Conservation (phyloP, 2,329 filamentous ascomycete species). For the Trichoderma sp. region DNA sequence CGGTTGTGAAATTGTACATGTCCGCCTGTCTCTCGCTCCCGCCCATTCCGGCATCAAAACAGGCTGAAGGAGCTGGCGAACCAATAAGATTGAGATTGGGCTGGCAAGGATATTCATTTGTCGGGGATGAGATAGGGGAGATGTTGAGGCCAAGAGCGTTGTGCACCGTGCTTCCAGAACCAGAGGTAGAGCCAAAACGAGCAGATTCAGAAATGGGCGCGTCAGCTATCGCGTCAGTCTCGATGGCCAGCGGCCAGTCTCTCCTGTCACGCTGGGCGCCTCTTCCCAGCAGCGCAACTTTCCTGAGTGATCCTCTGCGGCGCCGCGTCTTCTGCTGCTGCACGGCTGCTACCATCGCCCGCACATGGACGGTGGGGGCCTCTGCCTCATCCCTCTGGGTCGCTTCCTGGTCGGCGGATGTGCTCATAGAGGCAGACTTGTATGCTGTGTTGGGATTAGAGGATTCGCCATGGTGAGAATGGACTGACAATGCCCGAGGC, state of each 20-base stretch:
- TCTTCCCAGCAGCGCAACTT: slow-evolving; percentile 78
- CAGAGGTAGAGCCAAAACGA: slow-evolving; percentile 25
- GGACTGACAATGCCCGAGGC: background rate
- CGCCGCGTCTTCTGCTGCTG: slow-evolving; percentile 57
- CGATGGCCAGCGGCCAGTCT: slow-evolving; percentile 49
- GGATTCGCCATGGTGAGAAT: background rate
- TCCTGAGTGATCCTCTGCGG: slow-evolving; percentile 80
- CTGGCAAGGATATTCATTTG: slow-evolving; percentile 45
- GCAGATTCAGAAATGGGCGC: slow-evolving; percentile 25
- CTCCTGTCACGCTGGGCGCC: slow-evolving; percentile 61
- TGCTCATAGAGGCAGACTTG: slow-evolving; percentile 58
- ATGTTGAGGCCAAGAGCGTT: slow-evolving; percentile 48
- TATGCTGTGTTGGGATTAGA: slow-evolving; percentile 57
- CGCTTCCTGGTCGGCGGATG: slow-evolving; percentile 33
- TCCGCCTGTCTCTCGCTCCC: slow-evolving; percentile 27
- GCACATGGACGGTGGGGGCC: slow-evolving; percentile 22
- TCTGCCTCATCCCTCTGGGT: slow-evolving; percentile 34
- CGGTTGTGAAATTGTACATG: slow-evolving; percentile 64
- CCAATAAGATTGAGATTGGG: slow-evolving; percentile 28
- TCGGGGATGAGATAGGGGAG: slow-evolving; percentile 45
- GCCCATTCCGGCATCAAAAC: slow-evolving; percentile 23
- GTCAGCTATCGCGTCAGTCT: slow-evolving; percentile 36
- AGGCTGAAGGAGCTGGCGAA: slow-evolving; percentile 24
- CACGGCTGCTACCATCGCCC: slow-evolving; percentile 31
- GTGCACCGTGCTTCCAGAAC: slow-evolving; percentile 27